Base-by-base conservation (phyloP, 192 early-diverging fungal species). In the Chytriomyces sp. region DNA sequence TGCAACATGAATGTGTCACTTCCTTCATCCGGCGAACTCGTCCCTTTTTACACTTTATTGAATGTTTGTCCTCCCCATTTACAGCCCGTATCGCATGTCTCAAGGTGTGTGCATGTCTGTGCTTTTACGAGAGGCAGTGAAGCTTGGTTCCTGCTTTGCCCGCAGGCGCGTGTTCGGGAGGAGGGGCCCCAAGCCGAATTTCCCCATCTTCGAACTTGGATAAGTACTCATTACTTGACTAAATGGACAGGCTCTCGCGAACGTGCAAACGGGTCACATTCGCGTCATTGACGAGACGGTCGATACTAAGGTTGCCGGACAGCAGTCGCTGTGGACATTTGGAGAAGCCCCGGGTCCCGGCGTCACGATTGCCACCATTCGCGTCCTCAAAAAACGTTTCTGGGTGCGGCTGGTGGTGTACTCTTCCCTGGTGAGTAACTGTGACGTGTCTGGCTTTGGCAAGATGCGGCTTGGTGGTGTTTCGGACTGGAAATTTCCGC, bases 331-430 rank as follows among this genome's bases (percentile, higher is more conserved):
- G n/a, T 65, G 31, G 22, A 22, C 22, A 28, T 65, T 52, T 28
- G 63, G 63, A 1, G 63, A 65, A 44, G 31, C 19, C 39, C 10
- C 22, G 14, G 39, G 39, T 32, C 44, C 44, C 14, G 44, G 44
- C 44, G 19, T 10, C 19, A 65, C 39, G 8, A n/a, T 63, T 32
- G 84, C 81, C 3, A 69, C 60, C 31, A 59, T 92, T 36, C 78
- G 72, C 32, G 83, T 92, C 19, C 68, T 81, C 1, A 79, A 81
- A 59, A 81, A 84, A 59, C 66, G 72, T 33, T 91, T 92, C 63
- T 92, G 91, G 91, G 39, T 81, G 49, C 81, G 91, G 12, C 67
- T 92, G 26, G 69, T 82, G 54, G 62, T 89, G 4, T 70, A 78
- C 49, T 52, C 70, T 30, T 82, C 82, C 58, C 40, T 89, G 52